Evolutionary conservation across 352 stramenopile genomes (phyloP).

Genomic region (Phytophthora boehmeriae): DNA sequence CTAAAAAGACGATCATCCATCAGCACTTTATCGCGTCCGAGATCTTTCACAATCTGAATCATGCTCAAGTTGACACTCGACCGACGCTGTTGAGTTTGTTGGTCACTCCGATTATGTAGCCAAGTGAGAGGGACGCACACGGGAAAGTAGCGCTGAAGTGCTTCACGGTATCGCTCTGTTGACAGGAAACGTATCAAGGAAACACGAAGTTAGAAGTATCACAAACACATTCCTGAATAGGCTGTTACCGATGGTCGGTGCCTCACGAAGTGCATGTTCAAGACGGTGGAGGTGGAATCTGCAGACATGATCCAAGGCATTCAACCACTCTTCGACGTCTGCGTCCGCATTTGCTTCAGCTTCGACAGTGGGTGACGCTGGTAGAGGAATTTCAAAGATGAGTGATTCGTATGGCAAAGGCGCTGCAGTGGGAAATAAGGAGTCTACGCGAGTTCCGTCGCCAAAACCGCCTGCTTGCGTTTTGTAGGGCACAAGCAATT

Average conservation of each 20-base stretch:
- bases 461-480: slow-evolving; percentile 11
- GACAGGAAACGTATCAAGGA: background rate
- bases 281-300: slow-evolving; percentile 56
- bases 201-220: background rate
- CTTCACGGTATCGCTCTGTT: slow-evolving; percentile 48
- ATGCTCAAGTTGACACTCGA: slow-evolving; percentile 72
- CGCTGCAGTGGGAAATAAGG: slow-evolving; percentile 5
- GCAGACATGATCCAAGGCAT: slow-evolving; percentile 45
- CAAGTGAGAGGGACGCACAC: slow-evolving; percentile 63
- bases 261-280: slow-evolving; percentile 42
- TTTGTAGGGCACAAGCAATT: slow-evolving; percentile 45
- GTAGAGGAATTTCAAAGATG: slow-evolving; percentile 39
- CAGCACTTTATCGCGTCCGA: slow-evolving; percentile 71
- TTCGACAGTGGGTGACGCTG: slow-evolving; percentile 6
- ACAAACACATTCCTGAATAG: background rate
- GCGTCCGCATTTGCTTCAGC: slow-evolving; percentile 9
- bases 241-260: slow-evolving; percentile 23
- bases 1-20: slow-evolving; percentile 61
- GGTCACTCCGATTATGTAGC: slow-evolving; percentile 66
- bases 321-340: slow-evolving; percentile 38
- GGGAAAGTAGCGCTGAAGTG: slow-evolving; percentile 49
- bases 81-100: slow-evolving; percentile 51
- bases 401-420: slow-evolving; percentile 41
- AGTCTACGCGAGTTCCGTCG: slow-evolving; percentile 9
- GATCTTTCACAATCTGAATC: slow-evolving; percentile 79